Conservation (phyloP, 2,329 filamentous ascomycete genomes). For the Fusarium nelsonii region DNA sequence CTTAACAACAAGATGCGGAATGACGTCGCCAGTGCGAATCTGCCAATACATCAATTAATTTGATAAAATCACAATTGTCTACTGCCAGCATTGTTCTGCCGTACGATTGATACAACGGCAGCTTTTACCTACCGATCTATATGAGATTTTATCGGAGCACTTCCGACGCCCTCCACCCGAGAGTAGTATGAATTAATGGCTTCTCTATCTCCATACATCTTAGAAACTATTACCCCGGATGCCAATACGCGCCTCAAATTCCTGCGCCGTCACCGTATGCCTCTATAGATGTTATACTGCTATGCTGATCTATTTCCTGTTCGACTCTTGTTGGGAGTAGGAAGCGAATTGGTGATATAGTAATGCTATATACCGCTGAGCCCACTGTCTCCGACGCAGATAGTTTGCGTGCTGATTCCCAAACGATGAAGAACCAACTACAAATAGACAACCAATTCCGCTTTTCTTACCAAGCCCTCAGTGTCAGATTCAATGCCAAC, state of each 20-base stretch:
- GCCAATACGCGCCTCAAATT: background rate
- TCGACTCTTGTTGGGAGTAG: background rate
- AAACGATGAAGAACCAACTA: background rate
- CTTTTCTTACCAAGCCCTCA: background rate
- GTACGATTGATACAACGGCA: background rate
- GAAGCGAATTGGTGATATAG: no score
- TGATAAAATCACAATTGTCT: background rate
- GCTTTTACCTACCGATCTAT: conserved; percentile 10
- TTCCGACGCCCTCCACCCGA: conserved; percentile 42
- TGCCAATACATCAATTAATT: background rate
- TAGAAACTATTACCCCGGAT: background rate
- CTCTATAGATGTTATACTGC: no score
- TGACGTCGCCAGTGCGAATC: conserved; percentile 22
- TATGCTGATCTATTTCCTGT: no score
- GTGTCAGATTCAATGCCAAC: background rate
- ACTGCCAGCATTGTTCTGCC: background rate
- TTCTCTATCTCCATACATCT: background rate
- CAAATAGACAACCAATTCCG: background rate
- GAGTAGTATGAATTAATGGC: conserved; percentile 28
- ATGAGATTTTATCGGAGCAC: conserved; percentile 21
- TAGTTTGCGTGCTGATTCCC: background rate
- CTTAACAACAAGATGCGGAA: conserved; percentile 5
- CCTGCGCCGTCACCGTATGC: background rate
- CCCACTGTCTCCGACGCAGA: background rate
- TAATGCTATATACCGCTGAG: background rate